Conservation (phyloP, 208 protist species). For the Crithidia fasciculata region DNA sequence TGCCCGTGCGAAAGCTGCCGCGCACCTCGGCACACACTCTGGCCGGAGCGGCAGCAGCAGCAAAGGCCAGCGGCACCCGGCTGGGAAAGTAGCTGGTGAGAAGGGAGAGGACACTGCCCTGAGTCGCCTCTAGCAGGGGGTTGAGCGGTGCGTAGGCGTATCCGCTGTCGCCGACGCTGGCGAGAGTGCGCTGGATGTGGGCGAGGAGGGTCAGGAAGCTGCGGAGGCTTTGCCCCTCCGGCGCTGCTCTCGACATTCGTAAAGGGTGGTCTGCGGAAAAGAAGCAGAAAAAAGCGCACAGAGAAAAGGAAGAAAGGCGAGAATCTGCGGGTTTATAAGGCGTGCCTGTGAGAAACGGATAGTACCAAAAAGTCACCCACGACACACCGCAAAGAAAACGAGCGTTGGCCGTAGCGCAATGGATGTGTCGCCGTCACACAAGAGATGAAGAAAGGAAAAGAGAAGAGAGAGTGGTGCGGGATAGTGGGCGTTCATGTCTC, state of each 20-base stretch:
- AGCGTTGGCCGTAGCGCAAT: too few species aligned
- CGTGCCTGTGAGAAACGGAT: too few species aligned
- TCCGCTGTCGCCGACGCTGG: not conserved
- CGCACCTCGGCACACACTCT: constrained; percentile 9
- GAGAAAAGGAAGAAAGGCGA: not conserved
- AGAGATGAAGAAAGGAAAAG: too few species aligned
- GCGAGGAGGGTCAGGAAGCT: not conserved
- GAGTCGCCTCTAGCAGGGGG: constrained; percentile 4
- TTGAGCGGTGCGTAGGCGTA: not conserved
- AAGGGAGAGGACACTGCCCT: not conserved
- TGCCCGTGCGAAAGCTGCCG: constrained; percentile 3
- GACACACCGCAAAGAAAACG: too few species aligned
- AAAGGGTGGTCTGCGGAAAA: not conserved
- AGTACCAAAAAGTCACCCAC: too few species aligned
- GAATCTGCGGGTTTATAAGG: too few species aligned
- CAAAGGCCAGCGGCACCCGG: not conserved
- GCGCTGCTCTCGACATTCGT: not conserved
- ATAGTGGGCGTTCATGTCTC: too few species aligned
- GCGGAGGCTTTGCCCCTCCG: not conserved
- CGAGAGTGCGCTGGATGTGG: constrained; percentile 5
- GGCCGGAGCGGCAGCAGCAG: not conserved
- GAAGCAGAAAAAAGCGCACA: constrained; percentile 4
- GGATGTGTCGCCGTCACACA: too few species aligned
- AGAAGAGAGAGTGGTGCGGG: too few species aligned
- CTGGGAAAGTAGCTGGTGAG: constrained; percentile 1